Percentiles rank a stretch among this genome's conserved stretches.
These are phyloP conservation scores for Colletotrichum zoysiae DNA, from an alignment of 2,329 filamentous ascomycete species.

Conservation along the genomic window DNA sequence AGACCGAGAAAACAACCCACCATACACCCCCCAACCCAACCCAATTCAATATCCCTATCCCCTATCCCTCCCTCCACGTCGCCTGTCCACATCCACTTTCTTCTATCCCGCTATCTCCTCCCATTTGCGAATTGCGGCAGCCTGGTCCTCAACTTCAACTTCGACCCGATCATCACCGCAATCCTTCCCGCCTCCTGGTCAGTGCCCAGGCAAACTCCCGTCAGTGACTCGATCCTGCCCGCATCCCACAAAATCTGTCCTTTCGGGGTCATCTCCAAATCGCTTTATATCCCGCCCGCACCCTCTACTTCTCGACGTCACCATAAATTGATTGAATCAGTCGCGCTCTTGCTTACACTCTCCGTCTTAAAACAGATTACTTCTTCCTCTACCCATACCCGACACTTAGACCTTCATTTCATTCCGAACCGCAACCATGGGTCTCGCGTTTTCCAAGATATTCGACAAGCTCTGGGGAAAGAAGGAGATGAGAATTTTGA, in stretches of 20 bases:
- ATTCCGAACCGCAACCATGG: slow-evolving; percentile 79
- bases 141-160: slow-evolving; percentile 36
- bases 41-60: slow-evolving; percentile 42
- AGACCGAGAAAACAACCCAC: slow-evolving; percentile 36
- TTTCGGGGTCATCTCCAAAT: slow-evolving; percentile 25
- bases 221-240: slow-evolving; percentile 33
- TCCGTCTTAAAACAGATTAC: slow-evolving; percentile 31
- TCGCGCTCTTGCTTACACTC: slow-evolving; percentile 41
- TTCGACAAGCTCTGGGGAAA: slow-evolving; percentile 98
- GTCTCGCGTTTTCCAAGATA: slow-evolving; percentile 96
- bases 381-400: slow-evolving; percentile 46
- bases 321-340: slow-evolving; percentile 26
- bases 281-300: slow-evolving; percentile 36
- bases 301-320: slow-evolving; percentile 24
- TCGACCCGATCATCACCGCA: slow-evolving; percentile 28
- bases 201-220: slow-evolving; percentile 36
- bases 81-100: slow-evolving; percentile 42
- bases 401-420: slow-evolving; percentile 53
- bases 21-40: slow-evolving; percentile 32
- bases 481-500: slow-evolving; percentile 99
- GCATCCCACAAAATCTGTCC: slow-evolving; percentile 36
- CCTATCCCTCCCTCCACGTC: slow-evolving; percentile 41
- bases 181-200: slow-evolving; percentile 21
- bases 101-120: slow-evolving; percentile 40
- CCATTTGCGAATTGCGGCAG: slow-evolving; percentile 42